Evolutionary conservation across 805 yeast species (phyloP).

Genomic region (Wickerhamomyces ciferrii): DNA sequence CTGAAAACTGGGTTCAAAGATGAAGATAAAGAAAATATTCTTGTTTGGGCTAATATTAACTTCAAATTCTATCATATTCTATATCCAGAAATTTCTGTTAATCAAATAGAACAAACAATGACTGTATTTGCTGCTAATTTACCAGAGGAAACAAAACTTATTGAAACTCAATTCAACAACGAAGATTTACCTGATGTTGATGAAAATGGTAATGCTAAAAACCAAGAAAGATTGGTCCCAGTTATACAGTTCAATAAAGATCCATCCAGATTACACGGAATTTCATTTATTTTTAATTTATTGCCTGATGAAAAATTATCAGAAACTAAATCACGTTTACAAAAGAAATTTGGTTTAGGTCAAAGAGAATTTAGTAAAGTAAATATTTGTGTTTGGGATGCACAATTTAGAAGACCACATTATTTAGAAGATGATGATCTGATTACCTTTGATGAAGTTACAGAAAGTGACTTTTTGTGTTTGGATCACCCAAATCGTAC

Average conservation of each 20-base stretch:
- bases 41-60: constrained; percentile 50
- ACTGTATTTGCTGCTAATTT: constrained; percentile 41
- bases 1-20: constrained; percentile 47
- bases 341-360: constrained; percentile 67
- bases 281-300: constrained; percentile 76
- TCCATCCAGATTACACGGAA: constrained; percentile 64
- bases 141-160: constrained; percentile 33
- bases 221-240: constrained; percentile 43
- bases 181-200: constrained; percentile 10
- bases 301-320: constrained; percentile 60
- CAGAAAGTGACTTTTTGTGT: constrained; percentile 53
- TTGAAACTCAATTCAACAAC: constrained; percentile 8
- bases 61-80: constrained; percentile 30
- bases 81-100: constrained; percentile 31
- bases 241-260: constrained; percentile 78
- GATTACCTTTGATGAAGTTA: constrained; percentile 50
- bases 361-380: constrained; percentile 77
- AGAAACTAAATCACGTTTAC: constrained; percentile 63
- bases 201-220: constrained; percentile 5
- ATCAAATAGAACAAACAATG: constrained; percentile 29
- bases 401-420: constrained; percentile 27
- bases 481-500: constrained; percentile 86
- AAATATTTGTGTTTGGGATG: constrained; percentile 36
- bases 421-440: constrained; percentile 50
- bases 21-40: constrained; percentile 38